phyloP scores from a whole-genome alignment of 2,329 filamentous ascomycete species.

The Chaetomium globosum region DNA sequence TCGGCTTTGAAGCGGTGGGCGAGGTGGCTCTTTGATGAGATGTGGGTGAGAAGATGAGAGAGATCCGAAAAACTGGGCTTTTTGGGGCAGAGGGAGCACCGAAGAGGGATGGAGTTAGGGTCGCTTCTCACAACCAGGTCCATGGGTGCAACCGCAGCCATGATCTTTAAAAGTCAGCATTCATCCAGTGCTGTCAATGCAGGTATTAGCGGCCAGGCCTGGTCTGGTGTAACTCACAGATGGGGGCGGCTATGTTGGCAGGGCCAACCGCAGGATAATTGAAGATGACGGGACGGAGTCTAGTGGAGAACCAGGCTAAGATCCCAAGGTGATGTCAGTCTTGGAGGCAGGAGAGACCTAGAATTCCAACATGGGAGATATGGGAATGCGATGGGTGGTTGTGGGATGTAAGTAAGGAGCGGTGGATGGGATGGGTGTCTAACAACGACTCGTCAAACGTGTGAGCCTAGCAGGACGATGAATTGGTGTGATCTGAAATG shows the following conservation, averaged over 20 bases:
- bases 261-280: constrained; percentile 25
- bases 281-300: constrained; percentile 14
- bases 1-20: constrained; percentile 81
- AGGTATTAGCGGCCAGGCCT: neutral
- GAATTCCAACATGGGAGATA: constrained; percentile 5
- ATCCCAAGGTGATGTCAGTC: neutral
- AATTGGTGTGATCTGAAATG: neutral
- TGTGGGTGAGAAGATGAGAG: constrained; percentile 88
- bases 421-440: neutral
- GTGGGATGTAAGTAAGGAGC: neutral
- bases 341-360: constrained; percentile 31
- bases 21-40: constrained; percentile 90
- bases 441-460: neutral
- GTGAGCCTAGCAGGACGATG: neutral
- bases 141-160: constrained; percentile 44
- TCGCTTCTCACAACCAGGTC: constrained; percentile 27
- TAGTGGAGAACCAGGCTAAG: constrained; percentile 10
- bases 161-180: constrained; percentile 39
- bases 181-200: neutral
- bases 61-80: constrained; percentile 82
- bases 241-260: constrained; percentile 10
- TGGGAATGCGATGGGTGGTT: constrained; percentile 3
- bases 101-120: constrained; percentile 60
- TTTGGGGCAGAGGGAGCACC: constrained; percentile 82
- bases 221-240: constrained; percentile 29